These are phyloP conservation scores for Diaporthe citrichinensis DNA, from an alignment of 2,329 filamentous ascomycete genomes.

Conservation along the genomic window DNA sequence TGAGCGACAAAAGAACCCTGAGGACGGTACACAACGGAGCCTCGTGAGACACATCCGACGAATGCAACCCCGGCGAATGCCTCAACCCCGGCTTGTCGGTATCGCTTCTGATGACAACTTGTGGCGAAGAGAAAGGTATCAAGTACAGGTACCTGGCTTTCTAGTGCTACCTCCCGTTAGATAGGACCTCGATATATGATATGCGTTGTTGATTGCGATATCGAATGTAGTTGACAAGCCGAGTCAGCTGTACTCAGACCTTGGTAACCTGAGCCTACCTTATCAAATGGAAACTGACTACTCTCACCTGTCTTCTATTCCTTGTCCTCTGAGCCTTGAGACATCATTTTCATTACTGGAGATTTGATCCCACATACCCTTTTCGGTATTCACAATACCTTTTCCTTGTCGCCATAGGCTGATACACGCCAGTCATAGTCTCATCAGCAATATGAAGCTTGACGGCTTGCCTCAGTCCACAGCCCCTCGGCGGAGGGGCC, in stretches of 20 bases:
- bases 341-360: neutral
- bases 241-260: neutral
- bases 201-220: neutral
- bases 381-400: neutral
- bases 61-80: neutral
- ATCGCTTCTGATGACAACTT: neutral
- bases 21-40: neutral
- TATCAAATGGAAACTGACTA: neutral
- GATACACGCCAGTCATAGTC: neutral
- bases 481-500: neutral
- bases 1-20: neutral
- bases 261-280: neutral
- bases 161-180: neutral
- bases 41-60: neutral
- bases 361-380: neutral
- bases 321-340: neutral
- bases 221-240: neutral
- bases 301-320: neutral
- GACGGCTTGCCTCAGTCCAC: neutral
- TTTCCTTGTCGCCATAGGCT: neutral
- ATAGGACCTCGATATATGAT: neutral
- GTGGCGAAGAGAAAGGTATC: neutral
- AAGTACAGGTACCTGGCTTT: neutral
- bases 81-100: neutral
- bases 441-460: slow-evolving; percentile 1